Evolutionary conservation across 75 land plant genomes (phyloP).

Genomic region (Picea glauca): DNA sequence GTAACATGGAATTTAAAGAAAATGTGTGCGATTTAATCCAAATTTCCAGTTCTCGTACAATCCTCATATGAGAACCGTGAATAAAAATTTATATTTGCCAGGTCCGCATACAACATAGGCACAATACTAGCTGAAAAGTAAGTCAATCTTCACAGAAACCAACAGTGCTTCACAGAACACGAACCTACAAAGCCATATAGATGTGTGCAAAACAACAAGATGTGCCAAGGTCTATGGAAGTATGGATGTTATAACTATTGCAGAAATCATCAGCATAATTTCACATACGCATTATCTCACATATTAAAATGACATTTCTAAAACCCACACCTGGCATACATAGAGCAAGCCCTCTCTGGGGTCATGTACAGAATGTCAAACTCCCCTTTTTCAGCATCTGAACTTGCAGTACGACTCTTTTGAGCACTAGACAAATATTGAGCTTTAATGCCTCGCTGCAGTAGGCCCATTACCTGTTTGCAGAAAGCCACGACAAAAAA

Average conservation of each 20-base stretch:
- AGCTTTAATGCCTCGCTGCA: constrained; percentile 67
- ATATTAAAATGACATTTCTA: not conserved
- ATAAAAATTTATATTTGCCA: not conserved
- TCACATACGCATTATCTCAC: not conserved
- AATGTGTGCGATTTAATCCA: not conserved
- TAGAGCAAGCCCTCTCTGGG: constrained; percentile 68
- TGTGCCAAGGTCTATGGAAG: not conserved
- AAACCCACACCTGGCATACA: constrained; percentile 35
- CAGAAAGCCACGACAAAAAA: not conserved
- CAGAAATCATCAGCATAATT: not conserved
- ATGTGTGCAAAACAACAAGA: not conserved
- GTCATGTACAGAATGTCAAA: constrained; percentile 73
- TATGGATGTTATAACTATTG: not conserved
- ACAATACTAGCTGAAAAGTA: not conserved
- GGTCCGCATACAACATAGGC: not conserved
- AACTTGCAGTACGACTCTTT: constrained; percentile 25
- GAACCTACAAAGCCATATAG: not conserved
- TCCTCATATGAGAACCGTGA: not conserved
- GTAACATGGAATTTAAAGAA: not conserved
- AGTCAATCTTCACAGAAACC: not conserved
- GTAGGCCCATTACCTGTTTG: constrained; percentile 72
- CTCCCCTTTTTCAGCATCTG: constrained; percentile 50
- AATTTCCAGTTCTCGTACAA: not conserved
- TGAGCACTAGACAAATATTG: constrained; percentile 71
- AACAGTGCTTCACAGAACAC: not conserved